phyloP scores from a whole-genome alignment of 1,139 yeast genomes.

The Petasospora fabianii region DNA sequence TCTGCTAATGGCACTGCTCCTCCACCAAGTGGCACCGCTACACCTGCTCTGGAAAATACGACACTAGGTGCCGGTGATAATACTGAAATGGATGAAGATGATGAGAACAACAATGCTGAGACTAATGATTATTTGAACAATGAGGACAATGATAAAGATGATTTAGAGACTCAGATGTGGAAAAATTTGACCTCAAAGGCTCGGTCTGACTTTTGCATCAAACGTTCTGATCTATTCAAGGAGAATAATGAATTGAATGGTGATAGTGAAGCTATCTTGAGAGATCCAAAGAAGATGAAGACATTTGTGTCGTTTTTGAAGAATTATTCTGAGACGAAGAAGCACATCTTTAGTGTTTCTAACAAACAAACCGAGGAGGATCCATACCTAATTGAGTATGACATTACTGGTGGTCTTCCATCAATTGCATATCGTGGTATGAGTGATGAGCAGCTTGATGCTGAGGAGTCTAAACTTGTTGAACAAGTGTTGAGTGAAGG shows the following conservation, averaged over 20 bases:
- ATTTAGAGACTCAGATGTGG: constrained; percentile 77
- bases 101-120: constrained; percentile 30
- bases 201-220: constrained; percentile 69
- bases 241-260: constrained; percentile 48
- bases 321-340: constrained; percentile 27
- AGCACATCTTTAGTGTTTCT: constrained; percentile 20
- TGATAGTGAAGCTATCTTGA: constrained; percentile 64
- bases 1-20: constrained; percentile 3
- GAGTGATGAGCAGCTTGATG: constrained; percentile 44
- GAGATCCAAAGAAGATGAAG: constrained; percentile 59
- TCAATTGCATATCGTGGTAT: constrained; percentile 54
- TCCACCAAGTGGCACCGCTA: constrained; percentile 6
- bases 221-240: constrained; percentile 64
- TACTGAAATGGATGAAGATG: constrained; percentile 32
- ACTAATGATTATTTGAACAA: constrained; percentile 33
- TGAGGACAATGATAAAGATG: constrained; percentile 54
- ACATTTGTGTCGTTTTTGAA: constrained; percentile 29
- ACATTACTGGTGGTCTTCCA: constrained; percentile 78
- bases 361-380: constrained; percentile 29
- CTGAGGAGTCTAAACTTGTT: constrained; percentile 46
- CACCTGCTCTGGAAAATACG: constrained; percentile 8
- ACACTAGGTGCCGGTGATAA: constrained; percentile 13
- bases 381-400: constrained; percentile 72
- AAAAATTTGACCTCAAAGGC: constrained; percentile 74
- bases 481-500: constrained; percentile 34